phyloP scores from a whole-genome alignment of 106 monocot species.

The Allium cepa region DNA sequence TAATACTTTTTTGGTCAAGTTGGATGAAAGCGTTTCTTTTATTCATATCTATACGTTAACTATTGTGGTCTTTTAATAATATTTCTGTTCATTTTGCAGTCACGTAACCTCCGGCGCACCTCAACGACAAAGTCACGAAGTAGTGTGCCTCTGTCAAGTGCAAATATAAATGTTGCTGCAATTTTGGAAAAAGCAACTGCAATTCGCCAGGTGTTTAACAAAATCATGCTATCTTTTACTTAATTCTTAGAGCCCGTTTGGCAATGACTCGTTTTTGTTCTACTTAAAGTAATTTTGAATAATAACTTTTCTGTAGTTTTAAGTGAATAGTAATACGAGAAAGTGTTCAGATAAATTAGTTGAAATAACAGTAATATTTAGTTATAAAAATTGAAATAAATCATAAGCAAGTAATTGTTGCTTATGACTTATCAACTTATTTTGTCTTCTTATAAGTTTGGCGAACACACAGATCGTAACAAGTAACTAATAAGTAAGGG shows the following conservation, averaged over 20 bases:
- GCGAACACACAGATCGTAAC: too few species aligned
- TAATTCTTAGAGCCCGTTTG: background rate
- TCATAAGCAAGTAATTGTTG: too few species aligned
- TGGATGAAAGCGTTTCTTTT: background rate
- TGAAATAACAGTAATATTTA: background rate
- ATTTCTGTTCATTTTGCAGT: slow-evolving; percentile 3
- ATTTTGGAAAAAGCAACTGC: slow-evolving; percentile 10
- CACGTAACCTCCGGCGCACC: slow-evolving; percentile 5
- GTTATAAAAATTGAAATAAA: background rate
- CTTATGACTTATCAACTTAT: too few species aligned
- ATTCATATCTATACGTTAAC: background rate
- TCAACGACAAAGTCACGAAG: background rate
- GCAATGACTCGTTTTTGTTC: background rate
- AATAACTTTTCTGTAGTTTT: background rate
- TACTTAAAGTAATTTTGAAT: background rate
- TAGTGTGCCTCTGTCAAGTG: background rate
- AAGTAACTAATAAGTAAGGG: background rate
- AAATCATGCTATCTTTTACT: background rate
- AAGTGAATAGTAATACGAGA: background rate
- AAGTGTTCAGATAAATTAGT: background rate
- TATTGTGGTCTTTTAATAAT: background rate
- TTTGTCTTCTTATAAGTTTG: too few species aligned
- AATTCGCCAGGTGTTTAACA: slow-evolving; percentile 5
- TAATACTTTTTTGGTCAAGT: background rate
- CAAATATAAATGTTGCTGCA: slow-evolving; percentile 5